Base-by-base conservation (phyloP, 352 stramenopile species). In the Phytopythium cucurbitacearum region DNA sequence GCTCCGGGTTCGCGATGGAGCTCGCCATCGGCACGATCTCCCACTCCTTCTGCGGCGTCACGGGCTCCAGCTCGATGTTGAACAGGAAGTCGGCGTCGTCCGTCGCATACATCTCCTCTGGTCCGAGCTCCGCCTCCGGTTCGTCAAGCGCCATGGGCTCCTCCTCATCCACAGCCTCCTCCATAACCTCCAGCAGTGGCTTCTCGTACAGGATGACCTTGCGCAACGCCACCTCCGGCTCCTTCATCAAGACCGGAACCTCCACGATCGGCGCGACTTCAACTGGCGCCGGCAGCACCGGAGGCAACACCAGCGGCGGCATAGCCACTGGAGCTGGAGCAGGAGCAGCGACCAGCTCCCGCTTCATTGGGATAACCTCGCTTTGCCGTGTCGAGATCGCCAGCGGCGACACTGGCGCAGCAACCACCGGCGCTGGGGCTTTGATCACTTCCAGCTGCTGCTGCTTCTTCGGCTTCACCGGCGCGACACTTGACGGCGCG, bases 181-280 rank as follows among this genome's bases (percentile, higher is more conserved):
- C 36, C 36, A n/a, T 10, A 28, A 35, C 48, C 6, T 16, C 36
- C 16, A 11, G 5, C 41, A 34, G 11, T 33, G 58, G 33, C 7
- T 57, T 66, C 43, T 56, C 37, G 35, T 73, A 77, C 11, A 77
- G 53, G 15, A 62, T 48, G 41, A 77, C 68, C 28, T 65, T 71
- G 4, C 68, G 68, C 44, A 59, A 65, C 11, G 51, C 28, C 48
- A 59, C 32, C 12, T 56, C 49, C 38, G 62, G 57, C 39, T 75
- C 60, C 5, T 56, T 48, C 16, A 41, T 9, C 40, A 37, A 8
- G 16, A 36, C 8, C 42, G 35, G 54, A 10, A 15, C 16, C 15
- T 64, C 43, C 42, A 57, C 13, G 15, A 54, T 15, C 4, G 41
- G 33, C 35, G 37, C 10, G 36, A 60, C 32, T 8, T 13, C 43